A percentile compares a stretch with the other conserved stretches of the same genome.
Conservation (phyloP, 163 green algal species). For the Chlorella variabilis region DNA sequence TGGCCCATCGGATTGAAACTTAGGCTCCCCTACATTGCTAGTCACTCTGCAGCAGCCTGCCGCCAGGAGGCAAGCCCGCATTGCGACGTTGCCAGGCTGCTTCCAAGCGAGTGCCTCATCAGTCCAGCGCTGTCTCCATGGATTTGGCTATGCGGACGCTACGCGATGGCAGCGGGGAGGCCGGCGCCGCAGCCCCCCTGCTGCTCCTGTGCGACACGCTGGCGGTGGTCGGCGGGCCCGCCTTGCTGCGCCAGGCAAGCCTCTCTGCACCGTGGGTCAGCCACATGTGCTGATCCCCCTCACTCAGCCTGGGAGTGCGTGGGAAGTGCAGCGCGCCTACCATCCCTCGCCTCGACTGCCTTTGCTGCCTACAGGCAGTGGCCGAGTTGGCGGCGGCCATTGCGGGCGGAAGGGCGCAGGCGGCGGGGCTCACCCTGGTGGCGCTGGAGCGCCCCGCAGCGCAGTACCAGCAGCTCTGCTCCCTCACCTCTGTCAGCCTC, state of each 20-base stretch:
- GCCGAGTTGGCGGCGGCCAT: slow-evolving; percentile 12
- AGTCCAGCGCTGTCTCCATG: no score
- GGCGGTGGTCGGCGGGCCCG: slow-evolving; percentile 15
- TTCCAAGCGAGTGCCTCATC: no score
- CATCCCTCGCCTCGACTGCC: no score
- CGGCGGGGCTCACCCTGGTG: not conserved
- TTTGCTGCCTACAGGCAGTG: slow-evolving; percentile 32
- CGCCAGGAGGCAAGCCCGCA: no score
- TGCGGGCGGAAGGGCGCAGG: not conserved
- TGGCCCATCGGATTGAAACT: no score
- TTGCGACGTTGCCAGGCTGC: no score
- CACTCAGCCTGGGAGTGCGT: no score
- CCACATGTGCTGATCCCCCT: no score
- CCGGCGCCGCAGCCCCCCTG: slow-evolving; percentile 5
- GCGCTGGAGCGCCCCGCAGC: slow-evolving; percentile 22
- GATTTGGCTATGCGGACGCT: not conserved
- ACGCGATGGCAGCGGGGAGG: slow-evolving; percentile 8
- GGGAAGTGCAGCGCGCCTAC: no score
- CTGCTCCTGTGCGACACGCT: slow-evolving; percentile 28
- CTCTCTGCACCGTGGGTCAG: no score
- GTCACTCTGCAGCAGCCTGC: no score
- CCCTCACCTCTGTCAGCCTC: not conserved
- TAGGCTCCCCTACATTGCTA: no score
- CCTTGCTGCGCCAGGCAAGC: slow-evolving; percentile 25
- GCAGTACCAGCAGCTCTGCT: slow-evolving; percentile 14